Percentiles rank a stretch among this genome's conserved stretches.
phyloP scores from a whole-genome alignment of 345 rosid species.

The Cardamine occulta region DNA sequence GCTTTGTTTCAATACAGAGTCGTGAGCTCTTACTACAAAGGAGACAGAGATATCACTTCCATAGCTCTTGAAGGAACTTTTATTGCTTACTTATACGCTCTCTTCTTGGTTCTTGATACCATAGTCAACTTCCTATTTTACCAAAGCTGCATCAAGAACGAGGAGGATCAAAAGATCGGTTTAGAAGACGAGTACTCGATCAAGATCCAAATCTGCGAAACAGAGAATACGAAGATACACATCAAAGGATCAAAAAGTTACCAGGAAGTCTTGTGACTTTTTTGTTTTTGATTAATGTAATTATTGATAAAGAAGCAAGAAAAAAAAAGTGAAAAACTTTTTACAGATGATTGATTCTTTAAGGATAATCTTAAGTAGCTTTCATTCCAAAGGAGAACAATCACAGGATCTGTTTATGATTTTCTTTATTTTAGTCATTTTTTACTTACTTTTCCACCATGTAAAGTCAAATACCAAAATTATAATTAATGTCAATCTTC shows the following conservation, averaged over 20 bases:
- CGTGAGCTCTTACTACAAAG: conserved; percentile 41
- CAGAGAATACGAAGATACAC: conserved; percentile 30
- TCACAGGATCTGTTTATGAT: conserved; percentile 15
- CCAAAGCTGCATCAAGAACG: conserved; percentile 55
- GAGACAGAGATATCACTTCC: conserved; percentile 31
- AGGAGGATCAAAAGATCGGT: conserved; percentile 29
- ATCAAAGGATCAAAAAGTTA: conserved; percentile 31
- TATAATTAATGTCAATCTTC: conserved; percentile 23
- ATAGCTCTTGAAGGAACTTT: conserved; percentile 58
- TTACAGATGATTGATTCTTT: conserved; percentile 29
- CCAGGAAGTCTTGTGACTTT: conserved; percentile 44
- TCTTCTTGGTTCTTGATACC: conserved; percentile 69
- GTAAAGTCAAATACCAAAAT: conserved; percentile 40
- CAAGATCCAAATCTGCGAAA: conserved; percentile 50
- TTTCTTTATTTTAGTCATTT: conserved; percentile 6
- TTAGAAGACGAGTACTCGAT: conserved; percentile 41
- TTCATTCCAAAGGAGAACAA: conserved; percentile 38
- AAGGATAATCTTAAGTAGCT: conserved; percentile 36
- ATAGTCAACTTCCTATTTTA: conserved; percentile 60
- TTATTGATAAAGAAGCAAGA: conserved; percentile 14
- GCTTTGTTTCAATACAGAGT: conserved; percentile 74
- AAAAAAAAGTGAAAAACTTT: background rate
- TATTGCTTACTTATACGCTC: conserved; percentile 75
- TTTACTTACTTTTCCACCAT: conserved; percentile 14
- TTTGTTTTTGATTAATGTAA: conserved; percentile 21